Evolutionary conservation across 108 stramenopile species (phyloP), one percentile per base, ranked within the genome.

Genomic region (Cyclotella sp.): DNA sequence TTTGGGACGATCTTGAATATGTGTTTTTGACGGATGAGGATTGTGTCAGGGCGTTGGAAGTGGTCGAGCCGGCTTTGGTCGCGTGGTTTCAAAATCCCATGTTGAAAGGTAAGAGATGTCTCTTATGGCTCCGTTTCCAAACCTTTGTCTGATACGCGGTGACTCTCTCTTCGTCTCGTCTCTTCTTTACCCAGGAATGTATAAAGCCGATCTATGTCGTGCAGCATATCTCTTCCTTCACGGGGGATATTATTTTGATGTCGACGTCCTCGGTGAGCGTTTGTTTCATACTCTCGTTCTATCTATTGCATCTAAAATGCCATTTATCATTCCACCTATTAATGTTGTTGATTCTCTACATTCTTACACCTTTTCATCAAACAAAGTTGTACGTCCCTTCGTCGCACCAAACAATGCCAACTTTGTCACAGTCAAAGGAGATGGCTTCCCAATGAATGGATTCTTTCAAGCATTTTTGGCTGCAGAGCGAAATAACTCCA

Each of bases 201-300:
- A 46, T 60, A 78, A 78, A 53, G 70, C 77, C 18, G 77, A 78
- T 49, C n/a, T 78, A 26, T 78, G 77, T 27, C 70, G 77, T 13
- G 70, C 72, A 42, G 62, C 71, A 12, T 63, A 63, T 30, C 47
- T 78, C 5, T 62, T 30, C 15, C 61, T 78, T 22, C 61, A 78
- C 43, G 70, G 77, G 13, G 77, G 77, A 2, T 78, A 78, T 45
- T 78, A 78, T 60, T 78, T 78, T 45, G 77, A 78, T 78, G 77
- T 78, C 27, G 77, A 78, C 28, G 14, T 78, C 0, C 70, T 78
- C 28, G 51, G 69, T 70, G 27, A 59, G 58, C 18, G 6, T 16
- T 1, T 51, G 13, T 15, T 27, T 1, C 24, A 10, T 57, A 55
- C 14, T 5, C 24, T 16, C 9, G 11, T 46, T 46, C 42, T 65